Evolutionary conservation across 1,139 yeast species (phyloP), one percentile per base, ranked within the genome.

Genomic region (Kurtzmaniella natalensis): DNA sequence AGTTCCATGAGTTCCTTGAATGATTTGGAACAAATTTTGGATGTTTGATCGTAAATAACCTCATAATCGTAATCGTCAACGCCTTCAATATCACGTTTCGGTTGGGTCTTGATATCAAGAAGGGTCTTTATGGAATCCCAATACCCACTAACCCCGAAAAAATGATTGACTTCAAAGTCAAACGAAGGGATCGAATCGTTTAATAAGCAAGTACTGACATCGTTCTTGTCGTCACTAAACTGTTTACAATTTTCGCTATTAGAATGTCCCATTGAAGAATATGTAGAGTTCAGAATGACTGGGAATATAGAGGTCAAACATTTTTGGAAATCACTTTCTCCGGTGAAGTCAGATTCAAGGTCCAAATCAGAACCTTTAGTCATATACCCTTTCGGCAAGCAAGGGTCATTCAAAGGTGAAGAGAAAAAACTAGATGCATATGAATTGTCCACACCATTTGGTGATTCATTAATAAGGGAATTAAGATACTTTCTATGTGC

Each of bases 81-180:
- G n/a, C 31, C 31, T 10, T 46, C 45, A 31, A 48, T 43, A 0
- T 45, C 37, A 26, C 43, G 39, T 11, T 40, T 39, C 1, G 47
- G 42, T 10, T 40, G 31, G n/a, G 37, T 44, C 43, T 48, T 19
- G 43, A 46, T n/a, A 30, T 36, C 27, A 15, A 66, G 54, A 3
- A 79, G 61, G 23, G 66, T 68, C 17, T 72, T 70, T 7, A 81
- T 64, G 3, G 87, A 76, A 51, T 83, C 84, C 85, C 88, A 84
- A 55, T 82, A 84, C 28, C 88, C 94, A 46, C 88, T 80, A 2
- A 86, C 87, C 0, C 94, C 94, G 20, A 81, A 70, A 42, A 84
- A 84, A 43, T 77, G 80, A 44, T 79, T 77, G 26, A 76, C 61
- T 35, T 72, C 78, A 45, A 83, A 79, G 45, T 81, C 86, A 56